Evolutionary conservation across 202 grass and related monocot species (phyloP), one percentile per base, ranked within the genome.

Genomic region (Panicum virgatum): DNA sequence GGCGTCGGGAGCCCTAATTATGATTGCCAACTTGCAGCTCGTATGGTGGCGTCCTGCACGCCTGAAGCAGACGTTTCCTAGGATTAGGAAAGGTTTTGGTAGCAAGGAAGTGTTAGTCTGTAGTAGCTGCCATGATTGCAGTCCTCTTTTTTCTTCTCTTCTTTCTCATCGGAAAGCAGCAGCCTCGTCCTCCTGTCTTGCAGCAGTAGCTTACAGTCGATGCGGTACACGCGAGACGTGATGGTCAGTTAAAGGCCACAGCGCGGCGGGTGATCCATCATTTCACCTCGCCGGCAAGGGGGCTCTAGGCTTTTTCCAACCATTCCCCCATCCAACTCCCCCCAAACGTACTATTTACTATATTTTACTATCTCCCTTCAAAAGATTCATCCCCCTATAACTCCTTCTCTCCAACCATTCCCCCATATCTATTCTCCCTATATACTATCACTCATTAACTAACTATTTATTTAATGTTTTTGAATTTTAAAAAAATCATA

Each of bases 221-320:
- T 76, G 70, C 12, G 72, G 77, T 89, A 78, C 78, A 72, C 46
- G 57, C 54, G 10, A 69, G 67, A 66, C 23, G 45, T 40, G 30
- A 25, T 18, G n/a, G 79, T 6, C 27, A 34, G 69, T 25, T 66
- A 40, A 66, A 80, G 51, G 66, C 14, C 73, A 64, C 80, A 63
- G 72, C 52, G 51, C 32, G 20, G 57, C 20, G 18, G 39, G 30
- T 7, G 67, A 50, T 72, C 73, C 73, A 78, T 83, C 74, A 78
- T 88, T 73, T 83, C 80, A 27, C 13, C 26, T 78, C 74, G 2
- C 81, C 81, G 77, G 82, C 77, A 81, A 47, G 44, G 16, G 26
- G 12, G n/a, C 69, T 76, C n/a, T n/a, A n/a, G n/a, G n/a, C n/a
- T n/a, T n/a, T n/a, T n/a, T n/a, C n/a, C n/a, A n/a, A n/a, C n/a